phyloP scores from a whole-genome alignment of 2,329 filamentous ascomycete species.

The Aspergillus flavus region DNA sequence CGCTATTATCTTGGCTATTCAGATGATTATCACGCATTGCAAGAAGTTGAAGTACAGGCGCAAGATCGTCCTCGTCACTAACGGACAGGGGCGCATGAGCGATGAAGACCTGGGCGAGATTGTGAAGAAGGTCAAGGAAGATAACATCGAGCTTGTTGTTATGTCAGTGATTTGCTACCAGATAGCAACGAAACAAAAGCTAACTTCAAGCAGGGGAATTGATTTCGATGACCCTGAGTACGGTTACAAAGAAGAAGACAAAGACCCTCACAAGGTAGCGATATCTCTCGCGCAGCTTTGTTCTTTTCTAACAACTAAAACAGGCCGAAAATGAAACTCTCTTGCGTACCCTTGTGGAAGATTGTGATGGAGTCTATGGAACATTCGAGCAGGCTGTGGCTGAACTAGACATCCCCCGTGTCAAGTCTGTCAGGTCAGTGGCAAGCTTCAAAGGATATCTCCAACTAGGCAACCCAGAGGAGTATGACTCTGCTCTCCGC shows the following conservation, averaged over 20 bases:
- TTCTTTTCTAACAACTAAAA: conserved; percentile 12
- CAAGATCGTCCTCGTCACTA: conserved; percentile 82
- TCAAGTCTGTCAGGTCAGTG: conserved; percentile 76
- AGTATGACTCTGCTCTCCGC: conserved; percentile 72
- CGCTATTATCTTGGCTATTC: conserved; percentile 79
- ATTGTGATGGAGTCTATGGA: conserved; percentile 74
- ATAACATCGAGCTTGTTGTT: conserved; percentile 75
- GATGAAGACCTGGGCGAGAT: conserved; percentile 72
- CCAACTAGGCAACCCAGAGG: conserved; percentile 74
- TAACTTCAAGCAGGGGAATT: conserved; percentile 64
- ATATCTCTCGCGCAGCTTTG: conserved; percentile 3
- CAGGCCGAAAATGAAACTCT: conserved; percentile 72
- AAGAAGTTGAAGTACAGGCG: conserved; percentile 80
- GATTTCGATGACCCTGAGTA: conserved; percentile 93
- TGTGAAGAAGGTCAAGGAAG: conserved; percentile 70
- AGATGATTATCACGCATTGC: conserved; percentile 80
- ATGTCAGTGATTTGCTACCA: conserved; percentile 59
- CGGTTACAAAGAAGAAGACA: conserved; percentile 89
- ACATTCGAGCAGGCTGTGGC: conserved; percentile 84
- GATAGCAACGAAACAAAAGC: conserved; percentile 2
- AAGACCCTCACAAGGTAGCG: conserved; percentile 67
- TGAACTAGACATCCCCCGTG: conserved; percentile 73
- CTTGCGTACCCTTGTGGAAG: conserved; percentile 66
- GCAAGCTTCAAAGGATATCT: conserved; percentile 78
- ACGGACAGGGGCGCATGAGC: conserved; percentile 74